Base-by-base conservation (phyloP, 768 basidiomycete species). In the Kockovaella imperatae region DNA sequence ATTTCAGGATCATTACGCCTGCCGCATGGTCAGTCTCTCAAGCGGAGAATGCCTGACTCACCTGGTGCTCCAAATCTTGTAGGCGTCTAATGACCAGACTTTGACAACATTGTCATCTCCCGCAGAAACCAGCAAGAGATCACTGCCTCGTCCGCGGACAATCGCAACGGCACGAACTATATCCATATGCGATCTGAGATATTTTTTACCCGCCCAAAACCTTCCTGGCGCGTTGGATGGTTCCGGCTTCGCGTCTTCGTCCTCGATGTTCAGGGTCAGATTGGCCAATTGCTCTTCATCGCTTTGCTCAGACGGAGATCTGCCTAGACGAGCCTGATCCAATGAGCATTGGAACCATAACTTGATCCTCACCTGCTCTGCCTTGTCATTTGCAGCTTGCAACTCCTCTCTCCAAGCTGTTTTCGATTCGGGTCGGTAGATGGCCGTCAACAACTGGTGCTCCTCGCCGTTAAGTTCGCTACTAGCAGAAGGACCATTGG, bases 21-120 rank as follows among this genome's bases (percentile, higher is more conserved):
- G n/a, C n/a, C n/a, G n/a, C n/a, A n/a, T n/a, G n/a, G n/a, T n/a
- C n/a, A n/a, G n/a, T n/a, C 31, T 32, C 38, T 41, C 32, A 26
- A 29, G 6, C 23, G 6, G 17, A 3, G 28, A 17, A 35, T 38
- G 31, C 11, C 6, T 32, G 4, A 8, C 23, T 28, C 32, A n/a
- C 20, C 23, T 17, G 18, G 47, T 20, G 39, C 18, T 10, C 21
- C 18, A 13, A 38, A 38, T 13, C 36, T 38, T 18, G 10, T 18
- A 3, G 21, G 84, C 78, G 56, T 93, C 87, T 74, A 88, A 79
- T 48, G 87, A 79, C 95, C 95, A 99, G 44, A 96, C 79, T 71
- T 99, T 99, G 46, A 97, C 83, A 5, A 88, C 90, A 67, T 81
- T 86, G 67, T 99, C 95, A 67, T 96, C 93, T 24, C 90, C 87